phyloP scores from a whole-genome alignment of 306 rosid species.

The Senna siamea region DNA sequence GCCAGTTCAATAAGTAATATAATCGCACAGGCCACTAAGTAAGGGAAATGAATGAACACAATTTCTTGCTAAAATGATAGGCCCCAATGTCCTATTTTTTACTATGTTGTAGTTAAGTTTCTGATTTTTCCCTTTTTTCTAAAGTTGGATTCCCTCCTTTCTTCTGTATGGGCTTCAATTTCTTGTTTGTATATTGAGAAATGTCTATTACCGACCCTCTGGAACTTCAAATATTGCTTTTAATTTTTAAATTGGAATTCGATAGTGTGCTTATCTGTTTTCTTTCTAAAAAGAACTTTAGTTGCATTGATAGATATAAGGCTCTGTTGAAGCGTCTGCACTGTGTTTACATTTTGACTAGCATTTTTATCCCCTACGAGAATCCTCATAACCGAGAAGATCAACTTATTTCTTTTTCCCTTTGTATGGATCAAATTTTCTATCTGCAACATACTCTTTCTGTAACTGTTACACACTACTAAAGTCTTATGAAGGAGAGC shows the following conservation, averaged over 20 bases:
- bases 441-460: neutral
- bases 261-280: neutral
- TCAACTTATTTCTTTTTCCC: neutral
- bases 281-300: neutral
- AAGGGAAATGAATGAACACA: conserved; percentile 10
- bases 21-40: conserved; percentile 77
- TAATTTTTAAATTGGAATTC: conserved; percentile 19
- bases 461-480: neutral
- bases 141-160: neutral
- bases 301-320: neutral
- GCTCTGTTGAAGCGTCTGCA: neutral
- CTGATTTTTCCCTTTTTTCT: conserved; percentile 8
- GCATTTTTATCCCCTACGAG: neutral
- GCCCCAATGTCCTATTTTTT: conserved; percentile 9
- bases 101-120: conserved; percentile 11
- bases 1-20: conserved; percentile 83
- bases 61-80: conserved; percentile 17
- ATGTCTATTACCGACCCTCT: conserved; percentile 7
- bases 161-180: conserved; percentile 5
- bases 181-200: conserved; percentile 21
- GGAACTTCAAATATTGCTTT: neutral
- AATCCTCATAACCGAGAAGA: neutral
- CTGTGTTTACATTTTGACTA: neutral
- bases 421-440: neutral
- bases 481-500: too few relatives aligned